A percentile compares a stretch with the other conserved stretches of the same genome.
phyloP scores from a whole-genome alignment of 2,329 filamentous ascomycete species.

The Teratosphaeria pseudoeucalypti region DNA sequence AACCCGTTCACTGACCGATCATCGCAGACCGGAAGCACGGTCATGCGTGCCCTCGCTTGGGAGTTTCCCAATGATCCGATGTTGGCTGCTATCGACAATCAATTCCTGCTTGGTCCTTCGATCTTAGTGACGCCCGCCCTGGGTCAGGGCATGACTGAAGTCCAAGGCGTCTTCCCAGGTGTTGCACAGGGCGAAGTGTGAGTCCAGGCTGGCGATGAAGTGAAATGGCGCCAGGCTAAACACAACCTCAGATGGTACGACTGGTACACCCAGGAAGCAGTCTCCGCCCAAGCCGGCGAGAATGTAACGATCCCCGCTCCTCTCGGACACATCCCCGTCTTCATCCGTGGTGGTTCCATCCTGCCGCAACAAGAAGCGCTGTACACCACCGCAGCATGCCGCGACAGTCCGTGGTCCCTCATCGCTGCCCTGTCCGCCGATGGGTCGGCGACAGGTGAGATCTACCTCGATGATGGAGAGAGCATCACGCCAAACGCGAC shows the following conservation, averaged over 20 bases:
- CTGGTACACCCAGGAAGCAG: conserved; percentile 59
- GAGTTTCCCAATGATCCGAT: conserved; percentile 63
- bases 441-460: conserved; percentile 47
- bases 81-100: conserved; percentile 55
- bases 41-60: conserved; percentile 65
- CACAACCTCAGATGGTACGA: conserved; percentile 52
- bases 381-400: conserved; percentile 53
- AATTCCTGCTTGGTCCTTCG: conserved; percentile 60
- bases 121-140: conserved; percentile 60
- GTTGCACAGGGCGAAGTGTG: conserved; percentile 42
- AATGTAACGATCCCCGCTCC: conserved; percentile 53
- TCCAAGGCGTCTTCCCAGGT: conserved; percentile 61
- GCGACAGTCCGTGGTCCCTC: conserved; percentile 56
- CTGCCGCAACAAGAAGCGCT: conserved; percentile 59
- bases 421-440: conserved; percentile 49
- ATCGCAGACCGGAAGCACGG: conserved; percentile 49
- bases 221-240: neutral
- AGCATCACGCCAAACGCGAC: conserved; percentile 48
- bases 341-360: conserved; percentile 56
- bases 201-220: neutral
- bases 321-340: conserved; percentile 60
- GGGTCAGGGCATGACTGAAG: conserved; percentile 49
- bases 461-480: conserved; percentile 56
- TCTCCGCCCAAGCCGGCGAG: conserved; percentile 41
- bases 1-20: neutral